phyloP scores from a whole-genome alignment of 2,329 filamentous ascomycete species.

The Claviceps africana region DNA sequence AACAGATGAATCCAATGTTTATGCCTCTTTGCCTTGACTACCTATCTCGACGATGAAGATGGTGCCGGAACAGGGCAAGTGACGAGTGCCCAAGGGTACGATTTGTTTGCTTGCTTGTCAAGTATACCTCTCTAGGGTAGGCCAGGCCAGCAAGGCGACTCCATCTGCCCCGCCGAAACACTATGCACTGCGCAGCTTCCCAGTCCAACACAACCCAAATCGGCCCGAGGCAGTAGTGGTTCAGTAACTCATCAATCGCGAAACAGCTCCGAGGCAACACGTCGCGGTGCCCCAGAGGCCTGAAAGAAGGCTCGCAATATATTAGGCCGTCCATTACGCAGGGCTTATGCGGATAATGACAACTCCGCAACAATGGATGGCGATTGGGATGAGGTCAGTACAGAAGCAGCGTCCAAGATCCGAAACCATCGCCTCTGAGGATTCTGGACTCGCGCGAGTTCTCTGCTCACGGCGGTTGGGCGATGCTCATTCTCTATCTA shows the following conservation, averaged over 20 bases:
- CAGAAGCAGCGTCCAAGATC: constrained; percentile 11
- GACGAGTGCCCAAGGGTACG: no score
- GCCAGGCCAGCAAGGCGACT: background rate
- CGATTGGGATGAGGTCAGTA: constrained; percentile 50
- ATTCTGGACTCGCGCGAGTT: background rate
- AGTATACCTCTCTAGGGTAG: background rate
- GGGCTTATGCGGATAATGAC: constrained; percentile 24
- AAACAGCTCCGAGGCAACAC: background rate
- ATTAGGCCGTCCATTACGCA: constrained; percentile 9
- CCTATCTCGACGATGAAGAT: background rate
- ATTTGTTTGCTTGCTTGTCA: background rate
- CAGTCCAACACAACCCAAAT: background rate
- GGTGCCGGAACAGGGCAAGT: background rate
- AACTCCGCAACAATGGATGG: constrained; percentile 42
- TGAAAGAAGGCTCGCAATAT: constrained; percentile 1
- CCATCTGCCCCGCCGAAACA: background rate
- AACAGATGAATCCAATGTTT: no score
- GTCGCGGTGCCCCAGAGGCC: constrained; percentile 6
- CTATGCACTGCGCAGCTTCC: background rate
- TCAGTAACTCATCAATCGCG: background rate
- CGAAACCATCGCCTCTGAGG: background rate
- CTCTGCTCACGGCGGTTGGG: background rate
- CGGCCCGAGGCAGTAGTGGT: background rate
- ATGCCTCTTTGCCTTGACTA: no score
- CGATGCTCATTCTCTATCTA: background rate